A percentile compares a stretch with the other conserved stretches of the same genome.
Conservation (phyloP, 1,284 basidiomycete species). For the Marasmius oreades region DNA sequence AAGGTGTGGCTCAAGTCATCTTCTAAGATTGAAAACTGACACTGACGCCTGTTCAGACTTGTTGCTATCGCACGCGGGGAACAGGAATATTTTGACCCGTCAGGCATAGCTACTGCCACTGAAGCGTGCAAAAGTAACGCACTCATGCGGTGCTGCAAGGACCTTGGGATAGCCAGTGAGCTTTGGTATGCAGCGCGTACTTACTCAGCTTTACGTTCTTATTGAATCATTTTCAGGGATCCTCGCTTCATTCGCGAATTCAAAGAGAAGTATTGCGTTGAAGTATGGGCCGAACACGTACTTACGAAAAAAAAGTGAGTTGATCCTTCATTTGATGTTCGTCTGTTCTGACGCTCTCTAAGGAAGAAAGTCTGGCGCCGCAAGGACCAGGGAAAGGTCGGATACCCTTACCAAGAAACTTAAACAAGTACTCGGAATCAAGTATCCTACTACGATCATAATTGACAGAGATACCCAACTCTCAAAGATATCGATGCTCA, state of each 20-base stretch:
- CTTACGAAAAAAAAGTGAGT: slow-evolving; percentile 87
- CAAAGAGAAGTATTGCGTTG: slow-evolving; percentile 81
- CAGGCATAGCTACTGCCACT: slow-evolving; percentile 89
- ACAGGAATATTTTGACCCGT: slow-evolving; percentile 94
- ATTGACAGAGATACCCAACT: no score
- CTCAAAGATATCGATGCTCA: no score
- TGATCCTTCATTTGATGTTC: not conserved
- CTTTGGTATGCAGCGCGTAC: slow-evolving; percentile 65
- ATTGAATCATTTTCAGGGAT: slow-evolving; percentile 56
- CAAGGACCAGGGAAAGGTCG: slow-evolving; percentile 82
- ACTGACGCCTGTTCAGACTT: slow-evolving; percentile 46
- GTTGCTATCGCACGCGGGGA: slow-evolving; percentile 93
- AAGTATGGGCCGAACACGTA: slow-evolving; percentile 83
- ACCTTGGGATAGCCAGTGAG: slow-evolving; percentile 93
- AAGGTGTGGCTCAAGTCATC: slow-evolving; percentile 45
- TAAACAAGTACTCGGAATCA: no score
- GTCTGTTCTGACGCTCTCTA: slow-evolving; percentile 8
- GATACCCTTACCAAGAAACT: slow-evolving; percentile 79
- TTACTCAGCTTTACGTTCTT: not conserved
- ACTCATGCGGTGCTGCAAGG: slow-evolving; percentile 97
- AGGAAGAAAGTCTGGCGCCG: slow-evolving; percentile 91
- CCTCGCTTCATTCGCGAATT: slow-evolving; percentile 94
- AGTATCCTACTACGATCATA: no score
- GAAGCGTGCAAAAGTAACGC: slow-evolving; percentile 98
- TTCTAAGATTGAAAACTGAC: not conserved